Evolutionary conservation across 2,329 filamentous ascomycete species (phyloP).

Genomic region (Clonostachys rosea): DNA sequence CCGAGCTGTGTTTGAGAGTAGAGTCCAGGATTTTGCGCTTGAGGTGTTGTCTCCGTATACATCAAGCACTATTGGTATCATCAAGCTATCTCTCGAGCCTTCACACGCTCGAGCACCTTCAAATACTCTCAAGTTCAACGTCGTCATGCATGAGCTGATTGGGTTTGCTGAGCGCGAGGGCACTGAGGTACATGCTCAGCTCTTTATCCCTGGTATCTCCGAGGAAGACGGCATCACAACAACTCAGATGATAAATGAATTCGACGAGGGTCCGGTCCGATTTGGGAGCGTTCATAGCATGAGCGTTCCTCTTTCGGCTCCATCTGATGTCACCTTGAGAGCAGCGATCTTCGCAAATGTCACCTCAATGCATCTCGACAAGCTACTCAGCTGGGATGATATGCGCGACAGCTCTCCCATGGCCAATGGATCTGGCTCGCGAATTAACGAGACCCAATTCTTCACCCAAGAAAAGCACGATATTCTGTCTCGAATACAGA

Average conservation of each 20-base stretch:
- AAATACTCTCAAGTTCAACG: conserved; percentile 94
- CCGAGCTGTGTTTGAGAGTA: conserved; percentile 86
- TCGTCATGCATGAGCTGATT: conserved; percentile 93
- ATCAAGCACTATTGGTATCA: conserved; percentile 81
- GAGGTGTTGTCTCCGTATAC: conserved; percentile 93
- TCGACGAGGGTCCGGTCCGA: conserved; percentile 85
- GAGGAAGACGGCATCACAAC: conserved; percentile 91
- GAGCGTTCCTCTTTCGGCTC: conserved; percentile 74
- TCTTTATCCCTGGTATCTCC: conserved; percentile 90
- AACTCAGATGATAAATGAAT: conserved; percentile 89
- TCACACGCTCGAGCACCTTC: conserved; percentile 89
- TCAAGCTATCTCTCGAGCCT: conserved; percentile 87
- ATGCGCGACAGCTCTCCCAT: conserved; percentile 76
- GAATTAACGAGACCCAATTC: conserved; percentile 88
- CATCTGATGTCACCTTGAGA: conserved; percentile 70
- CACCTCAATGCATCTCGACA: conserved; percentile 91
- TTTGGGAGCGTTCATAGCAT: conserved; percentile 99
- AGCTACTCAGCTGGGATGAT: conserved; percentile 96
- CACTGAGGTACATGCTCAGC: conserved; percentile 89
- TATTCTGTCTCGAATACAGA: conserved; percentile 79
- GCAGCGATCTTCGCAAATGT: conserved; percentile 91
- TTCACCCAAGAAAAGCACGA: conserved; percentile 93
- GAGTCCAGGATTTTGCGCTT: conserved; percentile 89
- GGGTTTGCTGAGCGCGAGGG: conserved; percentile 96
- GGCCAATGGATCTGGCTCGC: conserved; percentile 50